Percentiles rank a stretch among this genome's conserved stretches.
Evolutionary conservation across 2,329 filamentous ascomycete genomes (phyloP).

Genomic region (Pyricularia sp.): DNA sequence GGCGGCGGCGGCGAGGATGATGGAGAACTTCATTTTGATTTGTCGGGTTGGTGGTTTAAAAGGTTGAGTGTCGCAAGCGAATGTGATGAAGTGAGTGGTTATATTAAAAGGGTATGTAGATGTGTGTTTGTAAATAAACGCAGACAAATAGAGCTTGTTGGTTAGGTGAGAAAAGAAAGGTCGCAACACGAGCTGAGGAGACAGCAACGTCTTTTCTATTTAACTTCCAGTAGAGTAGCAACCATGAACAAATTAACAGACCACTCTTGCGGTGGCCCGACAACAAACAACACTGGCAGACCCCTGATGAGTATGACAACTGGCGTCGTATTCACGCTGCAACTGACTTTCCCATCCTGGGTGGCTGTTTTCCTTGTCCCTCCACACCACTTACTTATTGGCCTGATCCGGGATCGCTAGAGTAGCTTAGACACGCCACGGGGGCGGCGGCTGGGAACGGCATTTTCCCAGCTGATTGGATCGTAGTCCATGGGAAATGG

Average conservation of each 20-base stretch:
- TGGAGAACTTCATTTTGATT: slow-evolving; percentile 10
- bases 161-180: background rate
- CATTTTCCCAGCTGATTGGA: background rate
- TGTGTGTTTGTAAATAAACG: background rate
- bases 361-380: background rate
- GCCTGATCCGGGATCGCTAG: background rate
- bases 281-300: background rate
- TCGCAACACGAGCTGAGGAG: background rate
- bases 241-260: background rate
- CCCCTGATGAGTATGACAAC: background rate
- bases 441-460: background rate
- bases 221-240: background rate
- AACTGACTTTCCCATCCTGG: background rate
- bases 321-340: background rate
- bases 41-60: background rate
- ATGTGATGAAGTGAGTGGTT: background rate
- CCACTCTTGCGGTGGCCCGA: background rate
- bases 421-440: background rate
- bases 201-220: background rate
- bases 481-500: background rate
- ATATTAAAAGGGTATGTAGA: background rate
- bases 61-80: background rate
- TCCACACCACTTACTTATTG: background rate
- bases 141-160: background rate
- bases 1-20: slow-evolving; percentile 11